Evolutionary conservation across 306 rosid genomes (phyloP), one percentile per base, ranked within the genome.

Genomic region (Cyclanthera cordifolia): DNA sequence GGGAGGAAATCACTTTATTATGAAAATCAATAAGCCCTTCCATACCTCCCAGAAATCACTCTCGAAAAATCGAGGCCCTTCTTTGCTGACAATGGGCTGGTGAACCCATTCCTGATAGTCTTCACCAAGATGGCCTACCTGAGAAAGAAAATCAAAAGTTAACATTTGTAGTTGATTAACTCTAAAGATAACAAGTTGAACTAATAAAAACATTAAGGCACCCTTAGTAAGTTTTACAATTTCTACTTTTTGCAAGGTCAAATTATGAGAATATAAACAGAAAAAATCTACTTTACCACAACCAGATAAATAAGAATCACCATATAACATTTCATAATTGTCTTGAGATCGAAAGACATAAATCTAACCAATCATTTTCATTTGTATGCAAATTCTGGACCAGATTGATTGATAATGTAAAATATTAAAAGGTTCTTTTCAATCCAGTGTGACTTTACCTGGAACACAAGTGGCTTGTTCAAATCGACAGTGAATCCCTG

Each of bases 71-170:
- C 95, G 87, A 19, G 96, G 96, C 27, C 88, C 91, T 78, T 90
- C 96, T 83, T 87, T 90, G 92, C 88, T 57, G 67, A 85, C 90
- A 46, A 87, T 84, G n/a, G 96, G 96, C 78, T 87, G 95, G 83
- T 90, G 96, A 76, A 85, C 80, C 96, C 96, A 90, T 71, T 90
- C 92, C 37, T 82, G 67, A 74, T 90, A 90, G 70, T 78, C 86
- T 78, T 82, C 88, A 39, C 87, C 95, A 53, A 90, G 92, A 79
- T 90, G 86, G 48, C 96, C 96, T 46, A 90, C 95, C 96, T 90
- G 73, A 27, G 53, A 75, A 72, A 76, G 39, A 37, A 17, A 48
- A 28, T 39, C 32, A 13, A 0, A 59, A 59, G 46, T 12, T 16
- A 30, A 59, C 20, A 1, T n/a, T 34, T n/a, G 23, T 14, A 32